A percentile compares a stretch with the other conserved stretches of the same genome.
These are phyloP conservation scores for Phytophthora syringae DNA, from an alignment of 352 stramenopile species.

Conservation along the genomic window DNA sequence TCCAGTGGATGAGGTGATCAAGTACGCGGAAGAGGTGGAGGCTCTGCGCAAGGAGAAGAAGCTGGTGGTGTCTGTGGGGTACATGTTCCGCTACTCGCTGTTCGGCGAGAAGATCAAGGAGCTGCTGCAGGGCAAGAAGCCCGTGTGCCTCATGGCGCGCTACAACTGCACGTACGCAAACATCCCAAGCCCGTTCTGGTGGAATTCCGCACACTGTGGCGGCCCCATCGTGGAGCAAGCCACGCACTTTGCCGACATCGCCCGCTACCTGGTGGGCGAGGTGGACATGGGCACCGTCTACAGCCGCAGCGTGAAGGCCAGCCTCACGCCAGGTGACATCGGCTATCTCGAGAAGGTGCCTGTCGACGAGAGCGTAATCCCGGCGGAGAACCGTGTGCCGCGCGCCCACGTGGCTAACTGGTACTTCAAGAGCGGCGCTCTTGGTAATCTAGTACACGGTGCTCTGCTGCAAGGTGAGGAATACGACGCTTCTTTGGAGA, in stretches of 20 bases:
- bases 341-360: conserved; percentile 45
- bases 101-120: conserved; percentile 43
- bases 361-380: conserved; percentile 32
- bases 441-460: conserved; percentile 43
- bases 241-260: conserved; percentile 48
- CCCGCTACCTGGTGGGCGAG: conserved; percentile 44
- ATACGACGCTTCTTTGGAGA: conserved; percentile 44
- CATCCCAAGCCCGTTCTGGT: conserved; percentile 52
- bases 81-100: conserved; percentile 48
- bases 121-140: conserved; percentile 36
- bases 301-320: conserved; percentile 50
- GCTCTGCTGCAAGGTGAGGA: conserved; percentile 39
- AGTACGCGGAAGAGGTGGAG: conserved; percentile 43
- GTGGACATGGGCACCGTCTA: conserved; percentile 46
- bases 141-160: conserved; percentile 43
- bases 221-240: conserved; percentile 50
- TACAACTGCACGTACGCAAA: conserved; percentile 47
- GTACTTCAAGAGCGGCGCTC: conserved; percentile 42
- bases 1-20: conserved; percentile 30
- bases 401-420: conserved; percentile 45
- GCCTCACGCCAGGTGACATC: conserved; percentile 34
- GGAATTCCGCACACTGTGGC: conserved; percentile 44
- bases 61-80: conserved; percentile 40
- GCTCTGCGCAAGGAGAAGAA: conserved; percentile 31
- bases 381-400: conserved; percentile 38